Evolutionary conservation across 1,284 basidiomycete genomes (phyloP), one percentile per base, ranked within the genome.

Genomic region (Apiotrichum akiyoshidainum): DNA sequence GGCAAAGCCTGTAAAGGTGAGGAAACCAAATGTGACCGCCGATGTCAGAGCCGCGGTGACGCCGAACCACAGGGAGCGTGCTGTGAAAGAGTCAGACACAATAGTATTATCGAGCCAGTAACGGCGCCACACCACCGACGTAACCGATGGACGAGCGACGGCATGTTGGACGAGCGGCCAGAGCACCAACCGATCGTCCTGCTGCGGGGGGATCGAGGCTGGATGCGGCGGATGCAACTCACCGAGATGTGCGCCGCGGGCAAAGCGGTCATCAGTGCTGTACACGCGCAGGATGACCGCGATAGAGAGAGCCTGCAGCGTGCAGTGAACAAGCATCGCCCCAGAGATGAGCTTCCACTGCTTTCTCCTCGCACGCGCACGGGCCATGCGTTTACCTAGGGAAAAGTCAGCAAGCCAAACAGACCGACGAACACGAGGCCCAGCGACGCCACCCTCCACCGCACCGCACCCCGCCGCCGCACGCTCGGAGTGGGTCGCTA

Each of bases 321-420:
- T 26, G 44, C 70, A 72, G 57, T 78, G 77, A 17, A 77, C 71
- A 26, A 69, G 52, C 74, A 76, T 77, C 2, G 75, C 72, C 13
- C 65, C 72, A 0, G 75, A 76, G 11, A 78, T 75, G 37, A 78
- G 69, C 64, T 77, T 77, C 77, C 77, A 78, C 42, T 76, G 75
- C 46, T 75, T 69, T 59, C 72, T 57, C 33, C 77, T 62, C 7
- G 76, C 73, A 52, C 69, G 66, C 7, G 76, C 77, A 46, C 77
- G 63, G n/a, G 72, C 72, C 5, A 70, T 71, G 17, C 72, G 63
- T 39, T 74, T 65, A 17, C 74, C 71, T 74, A 54, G 33, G 40
- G 50, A n/a, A n/a, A 6, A 34, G 46, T 35, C 17, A 35, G 46
- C 26, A 46, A 13, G 3, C 13, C 12, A 22, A 22, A 26, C 19